Conservation (phyloP, 495 filamentous ascomycete species). For the Thermothielavioides terrestris region DNA sequence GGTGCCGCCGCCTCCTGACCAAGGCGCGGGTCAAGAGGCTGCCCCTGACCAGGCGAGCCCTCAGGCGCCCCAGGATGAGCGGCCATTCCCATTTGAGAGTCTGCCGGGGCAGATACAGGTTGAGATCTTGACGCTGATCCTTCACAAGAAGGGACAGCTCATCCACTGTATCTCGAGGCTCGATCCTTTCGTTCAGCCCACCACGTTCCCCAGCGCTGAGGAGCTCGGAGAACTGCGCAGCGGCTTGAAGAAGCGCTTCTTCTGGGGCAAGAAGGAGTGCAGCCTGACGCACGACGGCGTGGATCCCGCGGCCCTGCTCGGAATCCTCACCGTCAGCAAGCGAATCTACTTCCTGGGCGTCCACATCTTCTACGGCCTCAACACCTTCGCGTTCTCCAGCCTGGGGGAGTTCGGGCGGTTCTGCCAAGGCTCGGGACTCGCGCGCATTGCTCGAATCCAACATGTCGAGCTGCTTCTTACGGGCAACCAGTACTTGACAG, state of each 20-base stretch:
- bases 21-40: background rate
- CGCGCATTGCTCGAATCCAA: slow-evolving; percentile 27
- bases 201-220: slow-evolving; percentile 9
- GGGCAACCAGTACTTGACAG: slow-evolving; percentile 21
- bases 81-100: slow-evolving; percentile 19
- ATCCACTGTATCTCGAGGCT: slow-evolving; percentile 36
- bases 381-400: slow-evolving; percentile 39
- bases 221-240: slow-evolving; percentile 7
- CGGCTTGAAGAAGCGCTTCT: slow-evolving; percentile 25
- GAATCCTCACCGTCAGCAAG: slow-evolving; percentile 23
- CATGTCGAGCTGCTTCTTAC: slow-evolving; percentile 29
- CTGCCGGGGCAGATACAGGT: slow-evolving; percentile 24
- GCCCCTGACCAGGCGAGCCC: background rate
- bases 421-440: slow-evolving; percentile 23
- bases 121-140: slow-evolving; percentile 23
- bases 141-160: slow-evolving; percentile 18
- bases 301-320: slow-evolving; percentile 21
- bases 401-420: slow-evolving; percentile 37
- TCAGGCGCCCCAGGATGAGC: background rate
- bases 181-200: slow-evolving; percentile 21
- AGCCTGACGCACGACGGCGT: slow-evolving; percentile 16
- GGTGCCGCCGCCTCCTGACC: background rate
- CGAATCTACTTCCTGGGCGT: slow-evolving; percentile 26
- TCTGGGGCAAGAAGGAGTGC: slow-evolving; percentile 21
- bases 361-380: slow-evolving; percentile 35